Evolutionary conservation across 2,329 filamentous ascomycete species (phyloP).

Genomic region (Claviceps lovelessii): DNA sequence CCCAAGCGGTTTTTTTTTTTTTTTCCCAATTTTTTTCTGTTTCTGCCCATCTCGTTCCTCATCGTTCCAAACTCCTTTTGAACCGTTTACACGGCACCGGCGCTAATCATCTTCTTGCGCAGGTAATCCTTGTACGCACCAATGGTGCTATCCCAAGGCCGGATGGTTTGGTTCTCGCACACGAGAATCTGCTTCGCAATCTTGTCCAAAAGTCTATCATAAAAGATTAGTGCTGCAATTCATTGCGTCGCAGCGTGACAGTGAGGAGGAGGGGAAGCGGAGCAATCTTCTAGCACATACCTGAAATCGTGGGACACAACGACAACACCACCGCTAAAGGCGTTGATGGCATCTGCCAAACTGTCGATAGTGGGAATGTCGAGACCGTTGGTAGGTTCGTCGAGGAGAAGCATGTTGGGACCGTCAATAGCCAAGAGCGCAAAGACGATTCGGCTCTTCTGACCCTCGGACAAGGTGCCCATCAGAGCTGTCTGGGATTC

Average conservation of each 20-base stretch:
- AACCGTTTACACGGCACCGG: slow-evolving; percentile 65
- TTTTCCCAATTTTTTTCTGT: slow-evolving; percentile 10
- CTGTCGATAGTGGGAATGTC: slow-evolving; percentile 98
- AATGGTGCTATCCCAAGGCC: slow-evolving; percentile 76
- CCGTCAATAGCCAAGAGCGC: slow-evolving; percentile 86
- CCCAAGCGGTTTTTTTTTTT: slow-evolving; percentile 11
- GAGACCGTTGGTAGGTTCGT: slow-evolving; percentile 98
- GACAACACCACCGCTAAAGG: slow-evolving; percentile 89
- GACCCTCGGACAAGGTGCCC: slow-evolving; percentile 93
- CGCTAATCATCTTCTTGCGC: slow-evolving; percentile 93
- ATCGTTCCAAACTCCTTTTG: neutral
- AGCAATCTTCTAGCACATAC: slow-evolving; percentile 35
- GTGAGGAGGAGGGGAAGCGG: no score
- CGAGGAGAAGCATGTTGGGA: slow-evolving; percentile 94
- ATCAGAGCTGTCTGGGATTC: slow-evolving; percentile 93
- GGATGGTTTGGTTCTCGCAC: slow-evolving; percentile 94
- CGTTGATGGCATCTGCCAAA: slow-evolving; percentile 93
- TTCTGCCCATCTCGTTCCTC: neutral
- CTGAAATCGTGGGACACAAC: slow-evolving; percentile 98
- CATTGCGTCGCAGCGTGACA: neutral
- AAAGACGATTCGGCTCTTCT: slow-evolving; percentile 97
- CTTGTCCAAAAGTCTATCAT: slow-evolving; percentile 77
- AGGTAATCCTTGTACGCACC: slow-evolving; percentile 96
- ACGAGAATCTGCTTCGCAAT: slow-evolving; percentile 99
- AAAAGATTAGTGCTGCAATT: slow-evolving; percentile 8